phyloP scores from a whole-genome alignment of 352 stramenopile species.

The Phytophthora parvispora region DNA sequence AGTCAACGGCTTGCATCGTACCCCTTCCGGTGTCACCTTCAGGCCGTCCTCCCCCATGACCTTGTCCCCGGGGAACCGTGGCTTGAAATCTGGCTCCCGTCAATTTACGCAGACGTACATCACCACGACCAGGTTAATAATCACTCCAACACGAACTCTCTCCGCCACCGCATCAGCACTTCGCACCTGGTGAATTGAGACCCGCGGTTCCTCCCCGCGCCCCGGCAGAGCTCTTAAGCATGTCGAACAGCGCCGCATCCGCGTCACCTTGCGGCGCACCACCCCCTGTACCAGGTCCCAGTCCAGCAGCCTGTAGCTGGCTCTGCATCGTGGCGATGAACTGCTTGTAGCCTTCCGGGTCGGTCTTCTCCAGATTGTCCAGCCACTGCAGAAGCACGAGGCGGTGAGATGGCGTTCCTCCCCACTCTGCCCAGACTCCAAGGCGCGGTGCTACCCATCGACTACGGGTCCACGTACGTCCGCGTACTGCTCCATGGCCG shows the following conservation, averaged over 20 bases:
- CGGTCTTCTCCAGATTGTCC: slow-evolving; percentile 75
- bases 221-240: slow-evolving; percentile 48
- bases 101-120: slow-evolving; percentile 3
- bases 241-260: slow-evolving; percentile 60
- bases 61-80: slow-evolving; percentile 75
- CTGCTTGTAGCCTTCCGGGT: slow-evolving; percentile 72
- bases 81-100: slow-evolving; percentile 54
- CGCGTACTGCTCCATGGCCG: slow-evolving; percentile 76
- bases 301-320: slow-evolving; percentile 51
- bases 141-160: background rate
- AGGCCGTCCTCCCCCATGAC: slow-evolving; percentile 74
- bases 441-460: background rate
- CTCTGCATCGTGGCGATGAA: slow-evolving; percentile 76
- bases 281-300: background rate
- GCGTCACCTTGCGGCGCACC: slow-evolving; percentile 25
- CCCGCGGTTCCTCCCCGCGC: slow-evolving; percentile 8
- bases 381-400: slow-evolving; percentile 54
- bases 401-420: slow-evolving; percentile 10
- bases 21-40: slow-evolving; percentile 65
- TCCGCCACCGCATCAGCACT: background rate
- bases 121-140: background rate
- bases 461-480: slow-evolving; percentile 49
- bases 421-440: slow-evolving; percentile 3
- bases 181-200: slow-evolving; percentile 27
- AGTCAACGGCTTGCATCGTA: slow-evolving; percentile 21